Evolutionary conservation across 306 rosid species (phyloP).

Genomic region (Casuarina equisetifolia): DNA sequence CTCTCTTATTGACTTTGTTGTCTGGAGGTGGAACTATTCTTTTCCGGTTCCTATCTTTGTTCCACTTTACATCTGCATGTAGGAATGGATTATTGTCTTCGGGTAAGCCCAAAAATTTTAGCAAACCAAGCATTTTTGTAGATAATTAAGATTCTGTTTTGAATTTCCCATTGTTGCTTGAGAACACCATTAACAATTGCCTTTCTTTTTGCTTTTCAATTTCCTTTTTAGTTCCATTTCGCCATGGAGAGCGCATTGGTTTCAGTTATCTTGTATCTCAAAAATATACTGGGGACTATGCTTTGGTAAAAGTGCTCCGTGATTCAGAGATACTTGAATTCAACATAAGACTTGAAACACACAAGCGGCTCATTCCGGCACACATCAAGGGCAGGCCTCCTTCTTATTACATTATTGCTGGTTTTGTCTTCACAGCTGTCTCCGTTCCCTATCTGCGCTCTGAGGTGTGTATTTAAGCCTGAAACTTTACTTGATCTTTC

Average conservation of each 20-base stretch:
- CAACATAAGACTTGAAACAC: conserved; percentile 60
- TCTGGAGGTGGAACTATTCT: background rate
- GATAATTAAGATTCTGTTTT: background rate
- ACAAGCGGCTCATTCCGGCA: conserved; percentile 83
- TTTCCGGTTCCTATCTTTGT: background rate
- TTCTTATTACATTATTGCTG: conserved; percentile 90
- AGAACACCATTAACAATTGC: background rate
- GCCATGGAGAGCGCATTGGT: conserved; percentile 96
- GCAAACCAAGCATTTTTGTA: background rate
- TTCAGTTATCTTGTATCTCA: conserved; percentile 89
- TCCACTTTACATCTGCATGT: background rate
- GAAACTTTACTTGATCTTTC: background rate
- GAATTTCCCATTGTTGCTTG: background rate
- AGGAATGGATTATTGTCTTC: background rate
- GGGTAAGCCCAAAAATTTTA: background rate
- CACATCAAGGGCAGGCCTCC: conserved; percentile 93
- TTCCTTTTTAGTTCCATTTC: conserved; percentile 67
- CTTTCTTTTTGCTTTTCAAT: background rate
- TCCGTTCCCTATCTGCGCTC: conserved; percentile 98
- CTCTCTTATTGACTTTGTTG: background rate
- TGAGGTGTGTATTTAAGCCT: conserved; percentile 61
- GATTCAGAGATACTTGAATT: conserved; percentile 47
- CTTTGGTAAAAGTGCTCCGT: conserved; percentile 58
- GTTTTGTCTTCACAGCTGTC: conserved; percentile 80
- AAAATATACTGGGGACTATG: conserved; percentile 67